Evolutionary conservation across 1,139 yeast genomes (phyloP).

Genomic region (Diutina pseudorugosa): DNA sequence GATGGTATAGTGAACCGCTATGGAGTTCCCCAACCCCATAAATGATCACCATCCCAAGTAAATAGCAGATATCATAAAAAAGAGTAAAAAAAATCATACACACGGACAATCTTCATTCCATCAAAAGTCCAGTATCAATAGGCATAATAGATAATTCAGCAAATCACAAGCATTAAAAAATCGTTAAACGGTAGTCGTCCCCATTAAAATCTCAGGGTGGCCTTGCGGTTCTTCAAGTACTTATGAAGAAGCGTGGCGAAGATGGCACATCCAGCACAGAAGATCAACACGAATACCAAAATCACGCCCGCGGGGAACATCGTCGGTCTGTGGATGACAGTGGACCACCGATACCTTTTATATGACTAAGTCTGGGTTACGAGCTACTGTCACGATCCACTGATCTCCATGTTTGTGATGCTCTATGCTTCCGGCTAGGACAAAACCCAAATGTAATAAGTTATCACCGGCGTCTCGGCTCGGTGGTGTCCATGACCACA

Average conservation of each 20-base stretch:
- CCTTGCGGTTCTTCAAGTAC: background rate
- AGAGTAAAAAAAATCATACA: background rate
- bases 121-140: background rate
- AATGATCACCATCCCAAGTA: background rate
- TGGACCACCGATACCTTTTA: background rate
- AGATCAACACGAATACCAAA: background rate
- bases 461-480: no score
- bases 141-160: background rate
- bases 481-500: no score
- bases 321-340: background rate
- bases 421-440: background rate
- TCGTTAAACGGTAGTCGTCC: background rate
- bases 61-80: no score
- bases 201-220: background rate
- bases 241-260: background rate
- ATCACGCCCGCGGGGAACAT: background rate
- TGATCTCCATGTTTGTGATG: background rate
- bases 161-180: no score
- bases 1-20: background rate
- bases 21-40: background rate
- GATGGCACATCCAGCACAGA: background rate
- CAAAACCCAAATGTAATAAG: background rate
- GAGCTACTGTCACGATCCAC: background rate
- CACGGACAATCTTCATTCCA: background rate
- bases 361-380: background rate